Conservation (phyloP, 164 flowering plant species). For the Tinospora cordifolia region DNA sequence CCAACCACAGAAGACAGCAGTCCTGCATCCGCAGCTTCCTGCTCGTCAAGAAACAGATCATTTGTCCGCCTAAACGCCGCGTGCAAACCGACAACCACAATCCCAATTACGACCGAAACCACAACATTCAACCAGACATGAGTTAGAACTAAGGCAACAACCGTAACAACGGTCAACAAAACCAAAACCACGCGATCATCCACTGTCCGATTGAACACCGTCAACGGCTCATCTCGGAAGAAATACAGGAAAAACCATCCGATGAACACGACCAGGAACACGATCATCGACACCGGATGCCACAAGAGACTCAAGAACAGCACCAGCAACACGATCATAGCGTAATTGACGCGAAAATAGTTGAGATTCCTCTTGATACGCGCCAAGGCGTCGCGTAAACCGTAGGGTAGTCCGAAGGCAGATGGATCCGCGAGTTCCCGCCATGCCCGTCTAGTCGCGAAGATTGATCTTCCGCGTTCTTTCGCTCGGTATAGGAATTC, state of each 20-base stretch:
- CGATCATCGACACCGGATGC: slow-evolving; percentile 55
- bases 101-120: slow-evolving; percentile 31
- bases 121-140: slow-evolving; percentile 46
- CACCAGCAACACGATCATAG: slow-evolving; percentile 30
- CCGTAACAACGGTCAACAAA: slow-evolving; percentile 30
- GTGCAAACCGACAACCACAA: slow-evolving; percentile 39
- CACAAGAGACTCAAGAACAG: slow-evolving; percentile 47
- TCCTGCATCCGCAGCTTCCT: slow-evolving; percentile 21
- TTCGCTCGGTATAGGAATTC: slow-evolving; percentile 21
- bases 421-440: slow-evolving; percentile 31
- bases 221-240: slow-evolving; percentile 44
- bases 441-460: slow-evolving; percentile 49
- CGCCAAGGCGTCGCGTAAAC: slow-evolving; percentile 38
- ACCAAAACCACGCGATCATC: slow-evolving; percentile 41
- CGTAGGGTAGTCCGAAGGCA: slow-evolving; percentile 40
- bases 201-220: slow-evolving; percentile 28
- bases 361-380: slow-evolving; percentile 46
- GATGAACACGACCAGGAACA: slow-evolving; percentile 35
- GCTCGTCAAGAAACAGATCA: slow-evolving; percentile 28
- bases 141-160: slow-evolving; percentile 36
- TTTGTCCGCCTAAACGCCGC: slow-evolving; percentile 49
- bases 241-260: slow-evolving; percentile 60
- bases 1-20: slow-evolving; percentile 33
- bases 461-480: slow-evolving; percentile 11
- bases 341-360: slow-evolving; percentile 56